Evolutionary conservation across 129 eudicot genomes (phyloP), one percentile per base, ranked within the genome.

Genomic region (Pulicaria dysenterica): DNA sequence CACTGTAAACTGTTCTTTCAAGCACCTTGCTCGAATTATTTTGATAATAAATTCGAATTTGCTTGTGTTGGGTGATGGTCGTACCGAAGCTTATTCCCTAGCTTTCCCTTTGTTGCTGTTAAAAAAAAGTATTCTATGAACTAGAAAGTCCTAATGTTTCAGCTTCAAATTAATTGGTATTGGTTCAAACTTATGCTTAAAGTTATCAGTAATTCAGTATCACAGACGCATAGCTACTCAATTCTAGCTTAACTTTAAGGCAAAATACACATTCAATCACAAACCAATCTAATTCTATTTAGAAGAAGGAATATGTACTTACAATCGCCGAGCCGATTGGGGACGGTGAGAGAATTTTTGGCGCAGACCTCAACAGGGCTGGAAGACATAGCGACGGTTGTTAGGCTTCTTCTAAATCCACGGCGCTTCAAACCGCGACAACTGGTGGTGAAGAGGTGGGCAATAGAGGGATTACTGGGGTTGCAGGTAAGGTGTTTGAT

Each of bases 271-370:
- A 16, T 3, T 56, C n/a, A 17, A 54, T 40, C 5, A 66, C 58
- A 69, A 0, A 24, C 31, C 2, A 24, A 24, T 2, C 31, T 24
- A 24, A 24, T 24, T 24, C 5, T 17, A 12, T n/a, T 14, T 9
- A 16, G 24, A 37, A n/a, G 43, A 60, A 15, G 12, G 5, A 24
- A 10, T 37, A 12, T 43, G 13, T 5, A 72, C 89, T 77, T 85
- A 94, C 98, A 94, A 70, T 94, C 98, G 34, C 98, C 98, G 70
- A 94, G 91, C 80, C 59, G 83, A 82, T 88, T 90, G 56, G 97
- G 97, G 19, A 72, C 78, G 49, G 96, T 88, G 62, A 79, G 9
- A n/a, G 98, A 89, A 49, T 83, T 78, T 82, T 94, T 94, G 46
- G 83, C 98, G 78, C 95, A 88, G 80, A 94, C 85, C 77, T 94